Percentiles rank a stretch among this genome's conserved stretches.
Evolutionary conservation across 2,329 filamentous ascomycete genomes (phyloP).

Genomic region (Fusarium robinianum): DNA sequence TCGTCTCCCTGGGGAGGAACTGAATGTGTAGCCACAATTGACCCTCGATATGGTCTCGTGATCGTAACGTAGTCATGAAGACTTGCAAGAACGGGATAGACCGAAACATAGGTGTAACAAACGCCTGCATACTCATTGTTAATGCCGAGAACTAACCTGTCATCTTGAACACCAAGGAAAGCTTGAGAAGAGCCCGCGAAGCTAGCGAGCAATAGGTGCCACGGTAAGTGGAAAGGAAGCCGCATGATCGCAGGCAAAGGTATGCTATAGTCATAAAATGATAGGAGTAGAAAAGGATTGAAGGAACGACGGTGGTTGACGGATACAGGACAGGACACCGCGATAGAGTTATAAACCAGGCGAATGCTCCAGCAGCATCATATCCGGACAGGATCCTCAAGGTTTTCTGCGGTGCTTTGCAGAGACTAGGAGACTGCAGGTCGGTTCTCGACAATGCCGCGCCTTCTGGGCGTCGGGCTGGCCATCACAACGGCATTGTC

Average conservation of each 20-base stretch:
- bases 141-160: conserved; percentile 29
- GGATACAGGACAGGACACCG: conserved; percentile 1
- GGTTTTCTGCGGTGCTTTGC: neutral
- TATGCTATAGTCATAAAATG: conserved; percentile 1
- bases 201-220: conserved; percentile 12
- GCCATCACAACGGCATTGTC: conserved; percentile 20
- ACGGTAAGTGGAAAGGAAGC: conserved; percentile 12
- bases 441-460: neutral
- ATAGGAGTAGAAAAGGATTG: conserved; percentile 7
- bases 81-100: conserved; percentile 29
- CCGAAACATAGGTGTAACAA: conserved; percentile 36
- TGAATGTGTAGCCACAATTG: conserved; percentile 25
- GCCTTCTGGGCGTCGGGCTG: neutral
- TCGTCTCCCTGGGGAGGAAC: conserved; percentile 27
- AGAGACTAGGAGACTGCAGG: neutral
- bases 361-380: neutral
- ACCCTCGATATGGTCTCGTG: conserved; percentile 26
- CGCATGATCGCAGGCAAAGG: conserved; percentile 14
- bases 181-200: conserved; percentile 9
- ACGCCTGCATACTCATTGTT: conserved; percentile 29
- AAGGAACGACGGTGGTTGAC: neutral
- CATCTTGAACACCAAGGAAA: conserved; percentile 25
- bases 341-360: conserved; percentile 19
- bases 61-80: conserved; percentile 29
- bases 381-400: conserved; percentile 15